Conservation (phyloP, 148 eudicot species). For the Chenopodium album region DNA sequence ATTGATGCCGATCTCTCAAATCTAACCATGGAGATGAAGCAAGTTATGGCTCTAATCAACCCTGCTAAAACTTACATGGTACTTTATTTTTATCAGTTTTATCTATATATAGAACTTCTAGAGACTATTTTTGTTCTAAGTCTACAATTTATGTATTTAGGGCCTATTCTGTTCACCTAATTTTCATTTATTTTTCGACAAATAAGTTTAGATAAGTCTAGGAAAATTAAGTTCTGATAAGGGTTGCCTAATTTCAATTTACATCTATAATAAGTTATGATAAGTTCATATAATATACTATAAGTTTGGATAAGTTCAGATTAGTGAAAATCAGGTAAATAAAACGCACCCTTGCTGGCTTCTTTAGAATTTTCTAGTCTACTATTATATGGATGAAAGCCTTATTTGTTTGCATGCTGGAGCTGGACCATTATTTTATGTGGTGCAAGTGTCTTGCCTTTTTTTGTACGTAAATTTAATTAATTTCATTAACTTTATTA, state of each 20-base stretch:
- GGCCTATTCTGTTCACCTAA: too few relatives aligned
- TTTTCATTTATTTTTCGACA: too few relatives aligned
- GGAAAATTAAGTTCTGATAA: too few relatives aligned
- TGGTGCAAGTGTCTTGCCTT: neutral
- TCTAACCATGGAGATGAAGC: conserved; percentile 72
- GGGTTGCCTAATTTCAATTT: too few relatives aligned
- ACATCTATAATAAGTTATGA: too few relatives aligned
- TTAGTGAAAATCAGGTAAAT: too few relatives aligned
- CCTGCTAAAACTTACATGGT: conserved; percentile 96
- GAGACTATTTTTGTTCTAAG: neutral
- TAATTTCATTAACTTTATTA: too few relatives aligned
- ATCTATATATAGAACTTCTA: neutral
- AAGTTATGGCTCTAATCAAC: conserved; percentile 76
- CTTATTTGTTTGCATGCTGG: conserved; percentile 9
- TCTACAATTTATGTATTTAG: neutral
- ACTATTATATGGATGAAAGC: neutral
- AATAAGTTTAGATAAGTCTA: too few relatives aligned
- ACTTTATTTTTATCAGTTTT: conserved; percentile 12
- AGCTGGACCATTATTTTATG: neutral
- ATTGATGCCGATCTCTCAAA: conserved; percentile 78
- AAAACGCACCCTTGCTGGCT: neutral
- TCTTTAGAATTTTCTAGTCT: neutral
- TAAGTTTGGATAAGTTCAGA: too few relatives aligned
- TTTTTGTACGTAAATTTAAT: too few relatives aligned
- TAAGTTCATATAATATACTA: too few relatives aligned